Evolutionary conservation across 306 rosid species (phyloP), one percentile per base, ranked within the genome.

Genomic region (Fagus crenata): DNA sequence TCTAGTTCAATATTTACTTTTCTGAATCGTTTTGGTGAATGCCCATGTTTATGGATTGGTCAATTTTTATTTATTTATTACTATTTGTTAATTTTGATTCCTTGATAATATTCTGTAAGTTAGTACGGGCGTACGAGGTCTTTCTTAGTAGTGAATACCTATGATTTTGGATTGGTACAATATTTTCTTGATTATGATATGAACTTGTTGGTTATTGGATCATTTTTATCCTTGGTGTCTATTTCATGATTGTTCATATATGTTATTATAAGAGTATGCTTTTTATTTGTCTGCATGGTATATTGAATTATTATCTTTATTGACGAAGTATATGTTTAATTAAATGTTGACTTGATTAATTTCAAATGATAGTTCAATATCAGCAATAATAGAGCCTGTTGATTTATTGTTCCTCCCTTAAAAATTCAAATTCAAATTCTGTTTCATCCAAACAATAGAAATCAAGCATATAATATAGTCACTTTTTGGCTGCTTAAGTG

Each of bases 31-130:
- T 55, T 31, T 3, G 15, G 41, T 71, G 63, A 55, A 22, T 56
- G 72, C 59, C 74, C 60, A 75, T 43, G 65, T 32, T 78, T 72
- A 7, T 39, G 54, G 71, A 64, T 79, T 75, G 78, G 60, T 59
- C 28, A 22, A 22, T 22, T 22, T 22, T 7, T 3, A 12, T 49
- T 70, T 69, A 28, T 0, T 39, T 18, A 1, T 67, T 35, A 17
- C 37, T 37, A 9, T 59, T 32, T 31, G 5, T 37, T 6, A 65
- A 65, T 37, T 65, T 67, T 37, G 32, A 7, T n/a, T 1, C 17
- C 31, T 60, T 60, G 17, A 6, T 12, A 60, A 60, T 60, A 33
- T 60, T 60, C 35, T 60, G 13, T 32, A 15, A 32, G 39, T 60
- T 12, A 12, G 71, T 7, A 15, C 28, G 22, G 71, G 51, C 32